Base-by-base conservation (phyloP, 2,329 filamentous ascomycete species). In the Rugonectria rugulosa region DNA sequence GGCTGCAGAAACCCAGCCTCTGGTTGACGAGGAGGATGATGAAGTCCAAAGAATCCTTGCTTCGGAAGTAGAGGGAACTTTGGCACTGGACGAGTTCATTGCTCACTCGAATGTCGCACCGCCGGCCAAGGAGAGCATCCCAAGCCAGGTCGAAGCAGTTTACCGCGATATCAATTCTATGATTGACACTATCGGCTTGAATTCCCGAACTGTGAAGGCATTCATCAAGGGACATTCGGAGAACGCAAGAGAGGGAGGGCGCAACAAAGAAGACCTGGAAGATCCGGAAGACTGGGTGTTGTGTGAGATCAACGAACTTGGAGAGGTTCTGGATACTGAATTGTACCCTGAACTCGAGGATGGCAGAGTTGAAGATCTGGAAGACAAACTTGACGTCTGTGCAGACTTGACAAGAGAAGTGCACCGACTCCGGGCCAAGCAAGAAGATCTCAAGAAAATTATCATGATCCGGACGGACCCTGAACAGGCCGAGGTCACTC, bases 181-280 rank as follows among this genome's bases (percentile, higher is more conserved):
- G 95, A 88, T 99, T 37, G 92, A 97, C 66, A 94, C 91, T 0
- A 78, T 98, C 34, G 94, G 94, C 9, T 82, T 97, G 44, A 98
- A 98, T 70, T 86, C 80, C 10, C 79, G 84, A 14, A 86, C 90
- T 6, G 84, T 94, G 31, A 79, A 81, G 42, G 78, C 79, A 10
- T 89, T 88, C 61, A 80, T 93, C 37, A 80, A 84, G 51, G 91
- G 88, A 7, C 90, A 96, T 63, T 79, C 79, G 10, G 77, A 86
- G 44, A 74, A 79, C 36, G 73, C 78, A 44, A 78, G 82, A 46
- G 77, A 84, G 29, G 75, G 76, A 9, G 82, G 80, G 19, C 82
- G 89, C 26, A 82, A 78, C 7, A 82, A 83, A 57, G 79, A 88
- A 44, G 88, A 96, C 59, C 79, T 97, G 24, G 88, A 91, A 56